These are phyloP conservation scores for Primulina eburnea DNA, from an alignment of 257 asterid genomes.

Conservation along the genomic window DNA sequence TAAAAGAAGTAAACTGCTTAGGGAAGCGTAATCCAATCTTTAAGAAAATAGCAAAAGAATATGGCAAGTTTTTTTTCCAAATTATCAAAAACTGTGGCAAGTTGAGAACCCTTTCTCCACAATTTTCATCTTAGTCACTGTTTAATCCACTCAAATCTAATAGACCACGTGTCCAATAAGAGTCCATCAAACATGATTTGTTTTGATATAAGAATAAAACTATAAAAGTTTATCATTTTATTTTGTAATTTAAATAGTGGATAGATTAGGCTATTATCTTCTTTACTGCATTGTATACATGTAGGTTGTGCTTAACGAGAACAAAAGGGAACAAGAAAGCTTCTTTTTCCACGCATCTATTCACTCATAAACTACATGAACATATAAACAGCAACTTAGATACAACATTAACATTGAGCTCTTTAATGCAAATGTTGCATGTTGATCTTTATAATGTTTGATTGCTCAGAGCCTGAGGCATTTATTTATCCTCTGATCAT, in stretches of 20 bases:
- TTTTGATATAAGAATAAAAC: no score
- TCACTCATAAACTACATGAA: neutral
- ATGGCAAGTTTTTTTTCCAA: neutral
- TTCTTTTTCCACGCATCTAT: no score
- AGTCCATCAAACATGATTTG: no score
- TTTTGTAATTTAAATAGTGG: no score
- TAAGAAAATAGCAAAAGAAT: neutral
- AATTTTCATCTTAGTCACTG: neutral
- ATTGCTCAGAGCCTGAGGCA: no score
- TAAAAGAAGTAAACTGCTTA: neutral
- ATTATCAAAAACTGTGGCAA: no score
- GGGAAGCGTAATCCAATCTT: conserved; percentile 1
- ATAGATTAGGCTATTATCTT: no score
- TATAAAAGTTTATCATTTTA: no score
- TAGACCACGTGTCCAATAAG: no score
- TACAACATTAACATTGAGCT: neutral
- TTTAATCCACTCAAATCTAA: neutral
- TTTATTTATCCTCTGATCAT: neutral
- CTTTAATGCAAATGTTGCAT: neutral
- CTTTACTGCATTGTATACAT: no score
- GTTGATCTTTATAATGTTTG: neutral
- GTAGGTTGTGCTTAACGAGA: no score
- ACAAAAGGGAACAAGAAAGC: no score
- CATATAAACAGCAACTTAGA: neutral
- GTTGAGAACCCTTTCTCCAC: neutral